A percentile compares a stretch with the other conserved stretches of the same genome.
These are phyloP conservation scores for Ganoderma sinense DNA, from an alignment of 1,284 basidiomycete genomes.

Conservation along the genomic window DNA sequence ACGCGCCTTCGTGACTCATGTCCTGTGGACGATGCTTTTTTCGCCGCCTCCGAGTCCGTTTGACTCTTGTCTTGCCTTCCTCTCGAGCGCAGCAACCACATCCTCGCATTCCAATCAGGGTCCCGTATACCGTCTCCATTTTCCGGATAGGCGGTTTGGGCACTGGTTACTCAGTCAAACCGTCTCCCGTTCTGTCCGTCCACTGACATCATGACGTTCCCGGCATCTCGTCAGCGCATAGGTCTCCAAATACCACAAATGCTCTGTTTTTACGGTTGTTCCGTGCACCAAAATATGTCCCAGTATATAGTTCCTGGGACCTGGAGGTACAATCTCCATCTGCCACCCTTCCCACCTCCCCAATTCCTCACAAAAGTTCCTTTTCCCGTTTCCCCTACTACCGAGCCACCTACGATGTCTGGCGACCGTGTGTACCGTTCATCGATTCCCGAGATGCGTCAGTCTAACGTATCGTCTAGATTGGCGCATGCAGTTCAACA, in stretches of 20 bases:
- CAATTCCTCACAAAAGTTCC: neutral
- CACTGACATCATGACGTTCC: slow-evolving; percentile 17
- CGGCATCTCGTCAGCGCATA: slow-evolving; percentile 19
- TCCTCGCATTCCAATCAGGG: slow-evolving; percentile 28
- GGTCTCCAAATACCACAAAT: slow-evolving; percentile 27
- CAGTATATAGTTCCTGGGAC: slow-evolving; percentile 13
- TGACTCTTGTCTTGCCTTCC: slow-evolving; percentile 20
- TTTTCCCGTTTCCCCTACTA: neutral
- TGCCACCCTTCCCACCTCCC: neutral
- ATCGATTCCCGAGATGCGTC: neutral
- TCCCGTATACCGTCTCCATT: slow-evolving; percentile 12
- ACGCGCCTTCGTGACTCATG: slow-evolving; percentile 26
- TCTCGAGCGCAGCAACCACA: slow-evolving; percentile 21
- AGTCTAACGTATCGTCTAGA: slow-evolving; percentile 10
- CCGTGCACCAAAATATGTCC: slow-evolving; percentile 3
- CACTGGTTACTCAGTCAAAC: slow-evolving; percentile 19
- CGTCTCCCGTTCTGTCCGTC: slow-evolving; percentile 7
- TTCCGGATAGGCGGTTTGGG: slow-evolving; percentile 26
- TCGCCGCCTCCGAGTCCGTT: slow-evolving; percentile 11
- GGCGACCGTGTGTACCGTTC: slow-evolving; percentile 14
- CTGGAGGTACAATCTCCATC: neutral
- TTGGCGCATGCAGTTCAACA: slow-evolving; percentile 29
- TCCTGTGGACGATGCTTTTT: slow-evolving; percentile 14
- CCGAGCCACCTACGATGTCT: slow-evolving; percentile 14
- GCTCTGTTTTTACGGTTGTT: slow-evolving; percentile 11